phyloP scores from a whole-genome alignment of 2,329 filamentous ascomycete species.

The Alternaria infectoria region DNA sequence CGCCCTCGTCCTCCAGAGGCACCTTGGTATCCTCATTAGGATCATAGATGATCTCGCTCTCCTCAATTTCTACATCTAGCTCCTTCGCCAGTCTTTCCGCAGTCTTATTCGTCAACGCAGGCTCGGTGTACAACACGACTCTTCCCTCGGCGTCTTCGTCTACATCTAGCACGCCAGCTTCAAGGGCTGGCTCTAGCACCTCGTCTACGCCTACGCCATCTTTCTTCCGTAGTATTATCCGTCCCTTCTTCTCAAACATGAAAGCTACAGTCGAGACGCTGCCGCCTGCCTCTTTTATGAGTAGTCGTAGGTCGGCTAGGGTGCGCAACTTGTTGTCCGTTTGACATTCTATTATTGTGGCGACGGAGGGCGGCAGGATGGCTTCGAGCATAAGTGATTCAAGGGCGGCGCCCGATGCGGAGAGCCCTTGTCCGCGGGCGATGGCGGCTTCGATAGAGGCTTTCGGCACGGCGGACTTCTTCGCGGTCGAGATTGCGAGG shows the following conservation, averaged over 20 bases:
- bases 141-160: conserved; percentile 71
- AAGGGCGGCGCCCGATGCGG: conserved; percentile 74
- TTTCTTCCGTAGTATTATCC: conserved; percentile 70
- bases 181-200: conserved; percentile 79
- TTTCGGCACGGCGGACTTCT: conserved; percentile 87
- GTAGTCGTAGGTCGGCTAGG: conserved; percentile 72
- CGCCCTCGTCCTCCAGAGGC: conserved; percentile 63
- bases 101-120: conserved; percentile 67
- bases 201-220: conserved; percentile 68
- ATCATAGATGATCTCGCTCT: conserved; percentile 83
- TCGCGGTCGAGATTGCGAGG: conserved; percentile 74
- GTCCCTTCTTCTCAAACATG: conserved; percentile 82
- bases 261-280: conserved; percentile 77
- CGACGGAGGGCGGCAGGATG: conserved; percentile 75
- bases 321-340: conserved; percentile 80
- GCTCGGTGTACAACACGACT: conserved; percentile 74
- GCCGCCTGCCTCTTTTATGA: conserved; percentile 76
- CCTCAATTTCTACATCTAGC: conserved; percentile 71
- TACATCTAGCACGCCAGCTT: conserved; percentile 80
- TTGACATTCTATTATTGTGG: conserved; percentile 82
- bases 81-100: conserved; percentile 68
- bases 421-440: conserved; percentile 85
- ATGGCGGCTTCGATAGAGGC: conserved; percentile 83
- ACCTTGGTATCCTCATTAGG: conserved; percentile 81
- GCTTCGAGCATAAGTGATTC: conserved; percentile 80